Evolutionary conservation across 805 yeast genomes (phyloP).

Genomic region (Suhomyces sp.): DNA sequence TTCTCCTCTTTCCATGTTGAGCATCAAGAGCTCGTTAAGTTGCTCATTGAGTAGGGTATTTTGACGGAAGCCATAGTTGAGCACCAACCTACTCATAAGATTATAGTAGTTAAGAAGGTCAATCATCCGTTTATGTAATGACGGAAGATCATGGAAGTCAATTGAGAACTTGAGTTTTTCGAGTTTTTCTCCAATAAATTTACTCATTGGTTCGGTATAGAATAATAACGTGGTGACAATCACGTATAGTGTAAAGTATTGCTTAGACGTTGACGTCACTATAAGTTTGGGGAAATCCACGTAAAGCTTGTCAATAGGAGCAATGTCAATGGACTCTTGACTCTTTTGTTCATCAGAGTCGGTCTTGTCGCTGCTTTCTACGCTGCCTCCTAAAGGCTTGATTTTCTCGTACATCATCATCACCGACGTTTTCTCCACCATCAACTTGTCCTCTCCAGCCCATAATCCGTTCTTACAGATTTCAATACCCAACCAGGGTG

Average conservation of each 20-base stretch:
- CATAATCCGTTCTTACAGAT: constrained; percentile 46
- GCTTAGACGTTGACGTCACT: constrained; percentile 67
- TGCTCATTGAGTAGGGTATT: constrained; percentile 48
- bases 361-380: background rate
- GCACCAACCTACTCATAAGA: constrained; percentile 39
- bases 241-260: constrained; percentile 64
- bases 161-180: constrained; percentile 67
- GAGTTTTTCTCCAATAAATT: constrained; percentile 53
- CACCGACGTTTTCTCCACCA: constrained; percentile 63
- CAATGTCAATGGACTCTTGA: background rate
- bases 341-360: background rate
- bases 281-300: constrained; percentile 70
- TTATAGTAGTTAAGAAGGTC: constrained; percentile 48
- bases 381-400: constrained; percentile 20
- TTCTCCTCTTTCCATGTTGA: constrained; percentile 31
- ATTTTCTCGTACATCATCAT: constrained; percentile 54
- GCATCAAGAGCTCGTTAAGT: constrained; percentile 40
- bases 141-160: constrained; percentile 59
- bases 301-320: constrained; percentile 33
- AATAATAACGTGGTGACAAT: constrained; percentile 62
- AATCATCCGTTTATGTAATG: constrained; percentile 46
- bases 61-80: constrained; percentile 49
- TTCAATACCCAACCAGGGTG: constrained; percentile 84
- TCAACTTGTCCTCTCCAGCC: constrained; percentile 44
- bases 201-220: constrained; percentile 70